These are phyloP conservation scores for Aspergillus steynii DNA, from an alignment of 495 filamentous ascomycete species.

Conservation along the genomic window DNA sequence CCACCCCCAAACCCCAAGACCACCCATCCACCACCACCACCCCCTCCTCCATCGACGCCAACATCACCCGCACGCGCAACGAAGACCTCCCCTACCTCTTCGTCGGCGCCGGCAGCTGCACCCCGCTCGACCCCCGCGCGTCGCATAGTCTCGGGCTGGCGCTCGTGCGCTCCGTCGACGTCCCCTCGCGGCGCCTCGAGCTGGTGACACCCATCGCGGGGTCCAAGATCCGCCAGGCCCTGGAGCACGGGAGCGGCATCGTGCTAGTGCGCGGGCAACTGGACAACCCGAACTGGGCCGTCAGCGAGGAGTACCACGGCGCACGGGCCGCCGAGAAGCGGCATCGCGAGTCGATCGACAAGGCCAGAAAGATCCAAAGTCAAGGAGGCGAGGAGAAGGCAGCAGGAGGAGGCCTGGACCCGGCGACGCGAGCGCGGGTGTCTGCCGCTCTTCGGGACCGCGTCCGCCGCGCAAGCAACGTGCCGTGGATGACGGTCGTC, in stretches of 20 bases:
- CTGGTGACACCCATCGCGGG: slow-evolving; percentile 49
- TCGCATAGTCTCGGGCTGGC: slow-evolving; percentile 53
- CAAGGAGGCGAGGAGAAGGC: slow-evolving; percentile 1
- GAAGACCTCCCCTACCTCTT: slow-evolving; percentile 47
- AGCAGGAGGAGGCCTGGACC: slow-evolving; percentile 11
- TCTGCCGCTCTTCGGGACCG: slow-evolving; percentile 33
- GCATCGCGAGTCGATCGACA: slow-evolving; percentile 26
- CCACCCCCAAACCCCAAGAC: not conserved
- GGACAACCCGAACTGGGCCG: slow-evolving; percentile 54
- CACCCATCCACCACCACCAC: not conserved
- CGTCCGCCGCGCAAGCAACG: slow-evolving; percentile 40
- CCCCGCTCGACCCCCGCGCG: slow-evolving; percentile 42
- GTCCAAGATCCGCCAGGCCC: slow-evolving; percentile 28
- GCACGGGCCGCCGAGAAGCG: slow-evolving; percentile 41
- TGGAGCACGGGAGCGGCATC: slow-evolving; percentile 39
- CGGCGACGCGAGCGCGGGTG: slow-evolving; percentile 21
- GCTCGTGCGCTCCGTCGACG: slow-evolving; percentile 51
- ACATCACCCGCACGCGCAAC: slow-evolving; percentile 32
- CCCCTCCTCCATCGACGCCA: slow-evolving; percentile 15
- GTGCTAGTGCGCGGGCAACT: slow-evolving; percentile 55
- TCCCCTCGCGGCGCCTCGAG: slow-evolving; percentile 37
- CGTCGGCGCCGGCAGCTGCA: slow-evolving; percentile 37
- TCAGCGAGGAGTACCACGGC: slow-evolving; percentile 46
- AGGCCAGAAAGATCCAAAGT: slow-evolving; percentile 24
- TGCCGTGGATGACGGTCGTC: slow-evolving; percentile 50